Conservation (phyloP, 495 filamentous ascomycete genomes). For the Barbatosphaeria neglecta region DNA sequence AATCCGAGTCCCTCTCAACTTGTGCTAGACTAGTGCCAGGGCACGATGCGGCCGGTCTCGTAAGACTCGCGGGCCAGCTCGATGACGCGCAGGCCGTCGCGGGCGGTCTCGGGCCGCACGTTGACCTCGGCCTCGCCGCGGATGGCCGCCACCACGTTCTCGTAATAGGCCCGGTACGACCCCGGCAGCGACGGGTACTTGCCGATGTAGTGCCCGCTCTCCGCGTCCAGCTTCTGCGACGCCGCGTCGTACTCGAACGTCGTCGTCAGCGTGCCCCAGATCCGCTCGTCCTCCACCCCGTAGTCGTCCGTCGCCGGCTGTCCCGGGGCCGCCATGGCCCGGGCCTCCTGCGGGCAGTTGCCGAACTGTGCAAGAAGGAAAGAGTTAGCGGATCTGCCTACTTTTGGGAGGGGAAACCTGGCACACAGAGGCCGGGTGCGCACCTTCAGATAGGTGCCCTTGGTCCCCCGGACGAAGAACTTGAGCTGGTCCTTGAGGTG, state of each 20-base stretch:
- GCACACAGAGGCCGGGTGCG: not conserved
- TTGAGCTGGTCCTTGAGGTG: slow-evolving; percentile 52
- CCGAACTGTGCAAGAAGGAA: slow-evolving; percentile 30
- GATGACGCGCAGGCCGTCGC: slow-evolving; percentile 51
- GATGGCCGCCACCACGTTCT: slow-evolving; percentile 41
- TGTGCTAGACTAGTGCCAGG: slow-evolving; percentile 9
- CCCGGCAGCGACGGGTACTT: slow-evolving; percentile 28
- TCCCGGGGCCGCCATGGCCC: slow-evolving; percentile 42
- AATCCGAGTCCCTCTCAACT: not conserved
- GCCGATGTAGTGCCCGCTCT: slow-evolving; percentile 13
- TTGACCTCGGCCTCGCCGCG: slow-evolving; percentile 25
- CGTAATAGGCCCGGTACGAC: slow-evolving; percentile 54
- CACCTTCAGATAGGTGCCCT: slow-evolving; percentile 55
- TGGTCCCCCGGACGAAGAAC: slow-evolving; percentile 56
- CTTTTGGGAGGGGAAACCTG: no score
- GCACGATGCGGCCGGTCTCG: slow-evolving; percentile 11
- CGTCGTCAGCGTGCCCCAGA: slow-evolving; percentile 23
- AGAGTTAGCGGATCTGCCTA: not conserved
- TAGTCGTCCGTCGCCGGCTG: slow-evolving; percentile 30
- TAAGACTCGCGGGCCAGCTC: slow-evolving; percentile 47
- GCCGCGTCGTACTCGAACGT: slow-evolving; percentile 11
- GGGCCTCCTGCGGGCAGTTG: slow-evolving; percentile 56
- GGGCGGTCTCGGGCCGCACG: slow-evolving; percentile 50
- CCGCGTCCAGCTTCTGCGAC: slow-evolving; percentile 10
- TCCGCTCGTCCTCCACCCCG: slow-evolving; percentile 40